Conservation (phyloP, 306 rosid species). For the Notholithocarpus densiflorus region DNA sequence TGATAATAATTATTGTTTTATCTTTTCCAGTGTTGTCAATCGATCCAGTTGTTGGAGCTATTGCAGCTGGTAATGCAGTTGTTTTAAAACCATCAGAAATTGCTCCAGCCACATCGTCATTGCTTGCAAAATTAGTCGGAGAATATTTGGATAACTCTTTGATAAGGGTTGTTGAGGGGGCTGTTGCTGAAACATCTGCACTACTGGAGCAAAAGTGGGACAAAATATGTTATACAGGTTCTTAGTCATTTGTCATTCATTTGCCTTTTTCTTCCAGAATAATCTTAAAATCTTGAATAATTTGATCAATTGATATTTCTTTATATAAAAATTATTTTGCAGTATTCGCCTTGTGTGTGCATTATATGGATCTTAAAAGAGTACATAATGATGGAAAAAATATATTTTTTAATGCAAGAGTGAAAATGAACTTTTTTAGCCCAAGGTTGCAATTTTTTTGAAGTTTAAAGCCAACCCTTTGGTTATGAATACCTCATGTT, state of each 20-base stretch:
- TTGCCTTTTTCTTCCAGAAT: constrained; percentile 7
- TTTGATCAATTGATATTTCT: constrained; percentile 4
- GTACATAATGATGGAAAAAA: not conserved
- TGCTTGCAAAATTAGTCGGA: constrained; percentile 61
- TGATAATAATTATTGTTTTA: constrained; percentile 5
- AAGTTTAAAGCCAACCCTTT: too few species aligned
- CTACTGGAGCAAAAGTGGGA: constrained; percentile 97
- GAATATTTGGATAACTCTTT: constrained; percentile 75
- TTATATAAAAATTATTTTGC: not conserved
- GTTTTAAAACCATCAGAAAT: constrained; percentile 96
- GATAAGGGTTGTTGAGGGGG: constrained; percentile 86
- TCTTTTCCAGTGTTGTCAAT: constrained; percentile 71
- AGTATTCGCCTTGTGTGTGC: not conserved
- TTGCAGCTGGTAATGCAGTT: constrained; percentile 94
- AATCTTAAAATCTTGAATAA: constrained; percentile 11
- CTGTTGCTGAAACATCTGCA: constrained; percentile 75
- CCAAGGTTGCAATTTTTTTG: too few species aligned
- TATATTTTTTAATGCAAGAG: not conserved
- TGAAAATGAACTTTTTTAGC: too few species aligned
- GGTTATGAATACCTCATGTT: too few species aligned
- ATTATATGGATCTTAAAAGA: not conserved
- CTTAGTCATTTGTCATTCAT: constrained; percentile 13
- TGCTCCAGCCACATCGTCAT: constrained; percentile 85
- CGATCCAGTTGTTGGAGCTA: constrained; percentile 95
- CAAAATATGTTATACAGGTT: constrained; percentile 97